Evolutionary conservation across 2,329 filamentous ascomycete genomes (phyloP).

Genomic region (Didymella exigua): DNA sequence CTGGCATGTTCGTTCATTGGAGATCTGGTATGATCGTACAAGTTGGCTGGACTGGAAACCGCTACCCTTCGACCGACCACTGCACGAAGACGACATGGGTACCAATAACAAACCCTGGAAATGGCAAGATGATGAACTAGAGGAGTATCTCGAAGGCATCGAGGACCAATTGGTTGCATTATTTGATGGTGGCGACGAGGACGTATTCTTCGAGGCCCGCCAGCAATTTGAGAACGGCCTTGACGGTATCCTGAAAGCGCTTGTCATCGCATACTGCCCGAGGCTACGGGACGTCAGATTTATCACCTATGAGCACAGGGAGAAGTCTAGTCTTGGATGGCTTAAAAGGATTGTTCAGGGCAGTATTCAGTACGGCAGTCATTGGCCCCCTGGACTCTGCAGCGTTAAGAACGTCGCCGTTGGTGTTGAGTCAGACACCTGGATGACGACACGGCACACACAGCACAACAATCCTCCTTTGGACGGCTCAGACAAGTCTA

Average conservation of each 20-base stretch:
- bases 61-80: constrained; percentile 1
- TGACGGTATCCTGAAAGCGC: constrained; percentile 17
- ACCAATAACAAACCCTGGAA: neutral
- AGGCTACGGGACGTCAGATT: constrained; percentile 17
- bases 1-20: constrained; percentile 21
- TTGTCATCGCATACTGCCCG: constrained; percentile 16
- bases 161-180: constrained; percentile 11
- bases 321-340: constrained; percentile 15
- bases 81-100: neutral
- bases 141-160: constrained; percentile 4
- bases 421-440: constrained; percentile 15
- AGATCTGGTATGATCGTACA: constrained; percentile 20
- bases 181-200: neutral
- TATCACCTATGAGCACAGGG: neutral
- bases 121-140: constrained; percentile 5
- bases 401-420: constrained; percentile 6
- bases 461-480: neutral
- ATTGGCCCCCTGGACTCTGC: constrained; percentile 7
- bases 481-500: neutral
- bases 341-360: constrained; percentile 6
- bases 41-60: constrained; percentile 20
- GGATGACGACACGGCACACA: constrained; percentile 5
- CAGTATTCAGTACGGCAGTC: neutral
- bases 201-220: neutral
- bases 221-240: constrained; percentile 11